Base-by-base conservation (phyloP, 2,329 filamentous ascomycete genomes). In the Colletotrichum graminicola region DNA sequence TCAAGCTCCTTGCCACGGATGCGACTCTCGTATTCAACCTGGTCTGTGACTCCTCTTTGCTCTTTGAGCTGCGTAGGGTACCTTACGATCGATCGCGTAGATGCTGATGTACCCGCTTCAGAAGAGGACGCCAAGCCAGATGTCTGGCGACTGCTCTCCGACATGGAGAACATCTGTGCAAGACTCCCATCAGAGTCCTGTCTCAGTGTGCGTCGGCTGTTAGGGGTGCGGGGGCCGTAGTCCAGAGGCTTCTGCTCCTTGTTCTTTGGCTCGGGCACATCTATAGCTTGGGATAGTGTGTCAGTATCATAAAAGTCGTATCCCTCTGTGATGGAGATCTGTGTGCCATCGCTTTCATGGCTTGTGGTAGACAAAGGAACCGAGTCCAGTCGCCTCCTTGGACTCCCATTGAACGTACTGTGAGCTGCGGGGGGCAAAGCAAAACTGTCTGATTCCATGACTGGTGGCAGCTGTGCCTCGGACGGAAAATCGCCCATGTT, bases 281-380 rank as follows among this genome's bases (percentile, higher is more conserved):
- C 87, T 57, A 90, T 86, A 8, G 86, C 87, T 55, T 82, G 82
- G 60, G 81, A 80, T 66, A 87, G 78, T 36, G 83, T 85, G n/a
- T 89, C 88, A 36, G 89, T 81, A 75, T 89, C 90, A 76, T 91
- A 91, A 75, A 91, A 91, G 77, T 91, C 89, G 75, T 91, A 91
- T 0, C 89, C 89, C 74, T 91, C 89, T 1, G 86, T 88, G 75
- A 82, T 86, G 16, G 86, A 87, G n/a, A 80, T 74, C 29, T 86
- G 83, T 7, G 84, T 83, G 49, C 76, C 74, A 54, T 82, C 84
- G 75, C 85, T 88, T 51, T 84, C 83, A 41, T 86, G 83, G 75
- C 87, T 89, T 26, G 79, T 73, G n/a, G 84, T 80, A 2, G 88
- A 89, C 34, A 88, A 75, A 1, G 87, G 83, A 47, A 81, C 80